Evolutionary conservation across 202 grass and related monocot genomes (phyloP).

Genomic region (Saccharum hybrid): DNA sequence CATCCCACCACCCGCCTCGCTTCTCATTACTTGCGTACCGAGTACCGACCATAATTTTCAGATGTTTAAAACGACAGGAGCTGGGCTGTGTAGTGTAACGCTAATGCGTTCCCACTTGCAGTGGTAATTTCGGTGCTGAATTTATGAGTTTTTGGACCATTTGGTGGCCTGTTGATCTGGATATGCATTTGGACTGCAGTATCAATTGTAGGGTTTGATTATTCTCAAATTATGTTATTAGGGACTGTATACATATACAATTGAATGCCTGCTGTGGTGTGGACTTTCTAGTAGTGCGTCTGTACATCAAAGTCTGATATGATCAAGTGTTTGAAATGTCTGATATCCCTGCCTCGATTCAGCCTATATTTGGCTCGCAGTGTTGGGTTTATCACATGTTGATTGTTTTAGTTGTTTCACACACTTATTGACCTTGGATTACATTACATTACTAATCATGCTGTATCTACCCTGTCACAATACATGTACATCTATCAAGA

Average conservation of each 20-base stretch:
- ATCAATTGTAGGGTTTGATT: background rate
- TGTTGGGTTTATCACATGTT: background rate
- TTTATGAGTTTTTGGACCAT: background rate
- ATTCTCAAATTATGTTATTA: background rate
- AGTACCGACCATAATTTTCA: background rate
- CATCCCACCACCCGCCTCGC: background rate
- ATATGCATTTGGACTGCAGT: background rate
- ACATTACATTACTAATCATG: background rate
- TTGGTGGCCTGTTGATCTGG: background rate
- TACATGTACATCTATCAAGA: conserved; percentile 2
- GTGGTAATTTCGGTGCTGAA: conserved; percentile 4
- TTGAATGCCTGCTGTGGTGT: background rate
- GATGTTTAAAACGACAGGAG: background rate
- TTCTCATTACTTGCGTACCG: background rate
- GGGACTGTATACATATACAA: background rate
- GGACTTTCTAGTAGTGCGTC: background rate
- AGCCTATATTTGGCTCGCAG: background rate
- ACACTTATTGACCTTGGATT: conserved; percentile 10
- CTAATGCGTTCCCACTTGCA: background rate
- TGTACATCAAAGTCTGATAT: conserved; percentile 1
- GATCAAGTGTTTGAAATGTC: background rate
- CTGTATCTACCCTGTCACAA: background rate
- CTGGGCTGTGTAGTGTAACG: background rate
- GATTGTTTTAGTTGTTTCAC: conserved; percentile 20
- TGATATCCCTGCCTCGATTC: background rate